These are phyloP conservation scores for Teratosphaeria epicoccoides DNA, from an alignment of 2,329 filamentous ascomycete genomes.

Conservation along the genomic window DNA sequence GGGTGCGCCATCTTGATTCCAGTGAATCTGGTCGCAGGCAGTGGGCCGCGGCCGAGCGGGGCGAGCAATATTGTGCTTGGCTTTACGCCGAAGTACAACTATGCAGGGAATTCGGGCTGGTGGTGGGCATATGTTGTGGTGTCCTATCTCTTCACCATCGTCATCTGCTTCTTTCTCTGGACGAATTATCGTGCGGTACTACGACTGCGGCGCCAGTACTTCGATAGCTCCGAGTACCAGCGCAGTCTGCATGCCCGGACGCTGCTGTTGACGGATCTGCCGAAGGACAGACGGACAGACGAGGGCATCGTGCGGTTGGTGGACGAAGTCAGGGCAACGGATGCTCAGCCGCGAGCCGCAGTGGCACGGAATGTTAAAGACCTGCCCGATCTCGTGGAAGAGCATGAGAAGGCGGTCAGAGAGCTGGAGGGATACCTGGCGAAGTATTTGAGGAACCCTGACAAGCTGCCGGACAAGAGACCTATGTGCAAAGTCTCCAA, in stretches of 20 bases:
- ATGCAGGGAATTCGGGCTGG: slow-evolving; percentile 25
- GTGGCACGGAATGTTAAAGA: slow-evolving; percentile 89
- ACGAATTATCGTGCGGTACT: slow-evolving; percentile 72
- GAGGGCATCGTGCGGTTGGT: slow-evolving; percentile 80
- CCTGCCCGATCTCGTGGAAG: slow-evolving; percentile 70
- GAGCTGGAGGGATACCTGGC: slow-evolving; percentile 74
- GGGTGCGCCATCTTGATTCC: slow-evolving; percentile 73
- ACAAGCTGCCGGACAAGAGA: slow-evolving; percentile 62
- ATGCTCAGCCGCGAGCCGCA: slow-evolving; percentile 66
- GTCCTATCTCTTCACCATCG: slow-evolving; percentile 58
- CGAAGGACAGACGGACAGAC: slow-evolving; percentile 63
- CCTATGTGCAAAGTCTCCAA: slow-evolving; percentile 73
- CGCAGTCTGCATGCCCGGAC: slow-evolving; percentile 66
- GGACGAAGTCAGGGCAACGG: slow-evolving; percentile 63
- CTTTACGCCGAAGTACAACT: slow-evolving; percentile 47
- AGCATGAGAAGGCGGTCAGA: slow-evolving; percentile 72
- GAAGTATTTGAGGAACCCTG: slow-evolving; percentile 81
- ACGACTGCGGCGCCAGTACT: slow-evolving; percentile 63
- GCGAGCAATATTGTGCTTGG: slow-evolving; percentile 36
- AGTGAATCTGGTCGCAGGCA: slow-evolving; percentile 45
- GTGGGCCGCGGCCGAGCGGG: slow-evolving; percentile 12
- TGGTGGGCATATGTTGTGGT: slow-evolving; percentile 51
- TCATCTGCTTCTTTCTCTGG: slow-evolving; percentile 75
- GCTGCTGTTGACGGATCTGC: slow-evolving; percentile 69
- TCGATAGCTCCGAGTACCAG: slow-evolving; percentile 80